Conservation (phyloP, 139 green algal species). For the Astrephomene gubernaculifera region DNA sequence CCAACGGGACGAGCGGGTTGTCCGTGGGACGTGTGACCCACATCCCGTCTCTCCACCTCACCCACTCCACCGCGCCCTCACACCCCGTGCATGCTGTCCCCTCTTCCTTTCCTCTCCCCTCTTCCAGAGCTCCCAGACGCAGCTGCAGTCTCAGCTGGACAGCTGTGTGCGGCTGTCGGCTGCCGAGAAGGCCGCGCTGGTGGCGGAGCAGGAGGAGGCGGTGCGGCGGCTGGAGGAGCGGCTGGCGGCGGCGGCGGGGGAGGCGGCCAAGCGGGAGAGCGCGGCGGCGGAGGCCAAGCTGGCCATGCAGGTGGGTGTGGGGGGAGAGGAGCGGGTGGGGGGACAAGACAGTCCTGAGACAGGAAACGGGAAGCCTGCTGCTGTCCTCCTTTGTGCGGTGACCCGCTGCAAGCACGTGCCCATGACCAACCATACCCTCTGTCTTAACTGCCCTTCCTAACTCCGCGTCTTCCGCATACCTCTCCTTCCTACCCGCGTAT, state of each 20-base stretch:
- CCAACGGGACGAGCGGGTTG: too few relatives aligned
- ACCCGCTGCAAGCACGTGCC: too few relatives aligned
- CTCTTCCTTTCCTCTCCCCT: not conserved
- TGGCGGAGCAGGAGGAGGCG: slow-evolving; percentile 17
- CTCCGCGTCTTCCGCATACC: too few relatives aligned
- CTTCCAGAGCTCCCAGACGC: slow-evolving; percentile 35
- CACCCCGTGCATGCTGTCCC: not conserved
- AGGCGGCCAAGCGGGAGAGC: not conserved
- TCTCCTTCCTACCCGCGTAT: too few relatives aligned
- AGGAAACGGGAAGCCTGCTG: too few relatives aligned
- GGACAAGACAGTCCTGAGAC: too few relatives aligned
- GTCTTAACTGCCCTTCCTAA: too few relatives aligned
- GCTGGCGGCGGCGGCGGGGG: not conserved
- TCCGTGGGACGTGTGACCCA: too few relatives aligned
- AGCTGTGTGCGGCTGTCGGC: not conserved
- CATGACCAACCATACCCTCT: too few relatives aligned
- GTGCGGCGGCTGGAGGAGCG: slow-evolving; percentile 21
- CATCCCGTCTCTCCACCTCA: not conserved
- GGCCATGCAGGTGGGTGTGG: slow-evolving; percentile 17
- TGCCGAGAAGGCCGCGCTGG: not conserved
- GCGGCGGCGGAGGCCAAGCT: not conserved
- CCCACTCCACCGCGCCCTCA: not conserved
- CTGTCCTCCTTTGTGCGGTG: too few relatives aligned
- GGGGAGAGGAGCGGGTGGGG: not conserved
- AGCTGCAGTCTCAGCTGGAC: slow-evolving; percentile 27